Conservation (phyloP, 768 basidiomycete genomes). For the Kwoniella sp. region DNA sequence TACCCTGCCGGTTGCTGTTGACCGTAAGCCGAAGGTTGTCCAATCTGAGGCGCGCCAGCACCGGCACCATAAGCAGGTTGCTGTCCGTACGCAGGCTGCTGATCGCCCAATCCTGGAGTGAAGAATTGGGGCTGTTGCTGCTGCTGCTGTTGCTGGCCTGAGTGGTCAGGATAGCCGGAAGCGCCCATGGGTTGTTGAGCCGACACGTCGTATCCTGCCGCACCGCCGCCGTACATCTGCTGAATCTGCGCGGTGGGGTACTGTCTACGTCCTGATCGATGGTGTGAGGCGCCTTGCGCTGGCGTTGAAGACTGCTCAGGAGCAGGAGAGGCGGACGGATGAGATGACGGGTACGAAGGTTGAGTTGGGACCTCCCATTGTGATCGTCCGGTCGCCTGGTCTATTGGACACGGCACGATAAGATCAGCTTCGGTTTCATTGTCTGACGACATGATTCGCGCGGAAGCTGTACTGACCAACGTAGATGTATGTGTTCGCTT, state of each 20-base stretch:
- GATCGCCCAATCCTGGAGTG: constrained; percentile 44
- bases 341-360: constrained; percentile 47
- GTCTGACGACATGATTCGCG: not conserved
- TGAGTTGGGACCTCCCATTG: constrained; percentile 83
- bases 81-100: constrained; percentile 47
- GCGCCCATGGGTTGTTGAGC: constrained; percentile 57
- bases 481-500: constrained; percentile 80
- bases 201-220: constrained; percentile 60
- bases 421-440: not conserved
- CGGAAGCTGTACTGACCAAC: constrained; percentile 66
- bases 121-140: constrained; percentile 43
- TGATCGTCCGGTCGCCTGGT: constrained; percentile 70
- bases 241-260: constrained; percentile 88
- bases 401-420: constrained; percentile 59
- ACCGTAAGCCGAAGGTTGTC: constrained; percentile 57
- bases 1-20: constrained; percentile 11
- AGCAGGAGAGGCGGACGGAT: constrained; percentile 50
- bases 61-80: constrained; percentile 31
- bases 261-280: constrained; percentile 73
- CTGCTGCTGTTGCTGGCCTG: not conserved
- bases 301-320: constrained; percentile 30
- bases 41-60: constrained; percentile 30
- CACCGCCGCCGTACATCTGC: constrained; percentile 59
- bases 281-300: constrained; percentile 56
- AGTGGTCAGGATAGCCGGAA: constrained; percentile 28